Conservation (phyloP, 2,329 filamentous ascomycete species). For the Aspergillus aculeatinus region DNA sequence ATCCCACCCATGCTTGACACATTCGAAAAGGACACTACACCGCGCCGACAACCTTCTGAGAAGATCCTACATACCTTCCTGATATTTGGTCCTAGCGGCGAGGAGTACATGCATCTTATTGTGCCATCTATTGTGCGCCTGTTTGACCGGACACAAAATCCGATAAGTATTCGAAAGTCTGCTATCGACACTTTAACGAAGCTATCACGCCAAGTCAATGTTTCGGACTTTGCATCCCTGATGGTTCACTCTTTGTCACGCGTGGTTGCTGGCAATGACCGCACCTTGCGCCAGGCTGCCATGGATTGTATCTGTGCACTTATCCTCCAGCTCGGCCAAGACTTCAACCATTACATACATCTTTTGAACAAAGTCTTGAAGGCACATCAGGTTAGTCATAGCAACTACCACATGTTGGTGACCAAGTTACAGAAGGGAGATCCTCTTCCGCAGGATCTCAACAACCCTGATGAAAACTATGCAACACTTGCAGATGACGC, state of each 20-base stretch:
- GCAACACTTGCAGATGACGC: conserved; percentile 75
- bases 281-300: conserved; percentile 72
- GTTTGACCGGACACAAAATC: conserved; percentile 85
- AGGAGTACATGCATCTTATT: conserved; percentile 99
- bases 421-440: conserved; percentile 94
- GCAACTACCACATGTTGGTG: conserved; percentile 88
- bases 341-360: conserved; percentile 91
- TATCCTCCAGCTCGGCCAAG: conserved; percentile 92
- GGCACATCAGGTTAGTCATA: conserved; percentile 77
- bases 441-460: conserved; percentile 89
- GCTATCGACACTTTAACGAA: conserved; percentile 95
- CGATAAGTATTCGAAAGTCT: conserved; percentile 73
- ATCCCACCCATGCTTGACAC: conserved; percentile 93
- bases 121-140: conserved; percentile 92
- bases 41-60: conserved; percentile 78
- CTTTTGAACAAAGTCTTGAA: conserved; percentile 86
- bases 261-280: conserved; percentile 72
- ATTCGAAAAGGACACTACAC: conserved; percentile 77
- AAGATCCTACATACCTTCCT: conserved; percentile 92
- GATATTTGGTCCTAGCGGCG: conserved; percentile 90
- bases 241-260: conserved; percentile 92
- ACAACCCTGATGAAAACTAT: conserved; percentile 80
- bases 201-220: conserved; percentile 91
- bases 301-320: conserved; percentile 92
- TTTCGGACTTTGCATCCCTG: conserved; percentile 93